Evolutionary conservation across 208 protist genomes (phyloP).

Genomic region (Zelonia costaricensis): DNA sequence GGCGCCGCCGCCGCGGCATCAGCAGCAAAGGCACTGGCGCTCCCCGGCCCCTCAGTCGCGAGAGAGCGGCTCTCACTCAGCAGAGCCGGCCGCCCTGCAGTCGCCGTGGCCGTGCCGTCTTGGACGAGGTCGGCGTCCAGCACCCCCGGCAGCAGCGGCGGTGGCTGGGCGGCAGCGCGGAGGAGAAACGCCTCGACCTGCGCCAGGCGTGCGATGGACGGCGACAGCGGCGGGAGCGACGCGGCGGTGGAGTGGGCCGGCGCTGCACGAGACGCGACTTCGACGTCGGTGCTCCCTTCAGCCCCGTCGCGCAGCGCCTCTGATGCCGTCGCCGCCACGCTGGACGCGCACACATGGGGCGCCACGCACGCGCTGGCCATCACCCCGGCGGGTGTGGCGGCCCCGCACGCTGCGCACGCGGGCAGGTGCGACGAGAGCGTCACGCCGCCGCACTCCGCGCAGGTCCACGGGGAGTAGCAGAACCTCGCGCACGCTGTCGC

Average conservation of each 20-base stretch:
- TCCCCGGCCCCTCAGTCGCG: too few relatives aligned
- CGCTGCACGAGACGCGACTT: too few relatives aligned
- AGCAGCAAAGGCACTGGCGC: too few relatives aligned
- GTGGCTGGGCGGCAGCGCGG: constrained; percentile 3
- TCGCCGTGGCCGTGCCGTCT: not conserved
- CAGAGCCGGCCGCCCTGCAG: too few relatives aligned
- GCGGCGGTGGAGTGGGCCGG: not conserved
- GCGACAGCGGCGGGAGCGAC: not conserved
- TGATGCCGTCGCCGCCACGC: not conserved
- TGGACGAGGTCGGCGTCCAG: not conserved
- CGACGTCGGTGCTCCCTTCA: too few relatives aligned
- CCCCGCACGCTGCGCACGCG: constrained; percentile 40
- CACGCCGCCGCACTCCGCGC: constrained; percentile 38
- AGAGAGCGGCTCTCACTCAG: too few relatives aligned
- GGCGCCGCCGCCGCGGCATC: not conserved
- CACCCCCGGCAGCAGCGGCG: not conserved
- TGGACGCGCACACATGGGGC: not conserved
- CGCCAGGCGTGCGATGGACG: constrained; percentile 1
- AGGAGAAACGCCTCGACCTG: constrained; percentile 21
- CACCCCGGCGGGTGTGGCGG: constrained; percentile 2
- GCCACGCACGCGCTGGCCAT: not conserved
- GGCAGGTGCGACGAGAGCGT: constrained; percentile 33
- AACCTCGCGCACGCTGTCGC: not conserved
- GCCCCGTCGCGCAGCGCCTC: too few relatives aligned
- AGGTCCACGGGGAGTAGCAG: constrained; percentile 57